A percentile compares a stretch with the other conserved stretches of the same genome.
These are phyloP conservation scores for Collariella sp. DNA, from an alignment of 495 filamentous ascomycete genomes.

Conservation along the genomic window DNA sequence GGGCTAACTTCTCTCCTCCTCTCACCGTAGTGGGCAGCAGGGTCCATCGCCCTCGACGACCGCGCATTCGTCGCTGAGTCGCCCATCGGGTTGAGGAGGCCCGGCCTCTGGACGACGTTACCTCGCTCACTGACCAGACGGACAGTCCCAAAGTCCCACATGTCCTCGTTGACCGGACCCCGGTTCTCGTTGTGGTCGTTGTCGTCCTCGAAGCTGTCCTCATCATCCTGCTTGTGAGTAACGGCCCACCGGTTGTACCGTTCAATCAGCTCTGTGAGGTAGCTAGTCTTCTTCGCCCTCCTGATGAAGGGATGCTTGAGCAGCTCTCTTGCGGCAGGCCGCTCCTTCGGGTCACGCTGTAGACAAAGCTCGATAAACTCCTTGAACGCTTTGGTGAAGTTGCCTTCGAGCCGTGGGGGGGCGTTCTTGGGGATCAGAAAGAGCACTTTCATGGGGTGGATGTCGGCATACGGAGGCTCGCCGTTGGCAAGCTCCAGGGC, in stretches of 20 bases:
- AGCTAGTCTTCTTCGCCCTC: conserved; percentile 80
- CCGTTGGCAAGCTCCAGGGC: conserved; percentile 88
- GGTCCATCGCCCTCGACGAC: conserved; percentile 38
- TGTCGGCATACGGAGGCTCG: conserved; percentile 91
- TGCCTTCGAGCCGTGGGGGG: conserved; percentile 71
- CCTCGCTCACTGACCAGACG: conserved; percentile 56
- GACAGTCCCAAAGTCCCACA: conserved; percentile 96
- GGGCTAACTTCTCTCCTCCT: conserved; percentile 33
- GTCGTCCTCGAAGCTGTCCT: conserved; percentile 28
- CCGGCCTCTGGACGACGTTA: conserved; percentile 37
- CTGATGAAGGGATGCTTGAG: conserved; percentile 85
- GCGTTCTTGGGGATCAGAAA: conserved; percentile 96
- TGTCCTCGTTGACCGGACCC: conserved; percentile 57
- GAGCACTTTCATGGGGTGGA: conserved; percentile 97
- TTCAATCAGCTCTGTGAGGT: conserved; percentile 88
- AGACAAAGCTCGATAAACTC: conserved; percentile 87
- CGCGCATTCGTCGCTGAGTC: conserved; percentile 63
- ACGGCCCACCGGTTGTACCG: conserved; percentile 78
- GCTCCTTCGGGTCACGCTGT: conserved; percentile 75
- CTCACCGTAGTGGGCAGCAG: conserved; percentile 42
- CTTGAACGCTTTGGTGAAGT: conserved; percentile 85
- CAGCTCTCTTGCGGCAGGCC: conserved; percentile 79
- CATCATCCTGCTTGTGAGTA: conserved; percentile 57
- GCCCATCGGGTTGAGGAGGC: conserved; percentile 58
- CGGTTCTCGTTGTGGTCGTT: conserved; percentile 29